Conservation (phyloP, 139 green algal species). For the Coelastrella sp. region DNA sequence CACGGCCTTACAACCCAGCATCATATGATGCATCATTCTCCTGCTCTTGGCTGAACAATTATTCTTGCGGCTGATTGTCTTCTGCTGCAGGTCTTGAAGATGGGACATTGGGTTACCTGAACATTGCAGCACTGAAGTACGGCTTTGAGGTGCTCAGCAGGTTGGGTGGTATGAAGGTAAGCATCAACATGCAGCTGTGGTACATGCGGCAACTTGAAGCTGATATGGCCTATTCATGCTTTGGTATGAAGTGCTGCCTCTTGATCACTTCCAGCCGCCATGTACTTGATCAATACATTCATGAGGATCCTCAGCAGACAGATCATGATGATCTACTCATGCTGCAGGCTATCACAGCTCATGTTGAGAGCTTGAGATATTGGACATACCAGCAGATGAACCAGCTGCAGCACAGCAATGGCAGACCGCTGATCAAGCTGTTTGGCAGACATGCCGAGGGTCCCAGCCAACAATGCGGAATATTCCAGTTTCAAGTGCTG, state of each 20-base stretch:
- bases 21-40: too few species aligned
- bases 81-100: constrained; percentile 68
- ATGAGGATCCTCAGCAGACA: background rate
- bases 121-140: constrained; percentile 74
- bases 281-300: background rate
- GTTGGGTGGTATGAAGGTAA: constrained; percentile 67
- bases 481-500: constrained; percentile 51
- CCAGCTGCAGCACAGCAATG: constrained; percentile 38
- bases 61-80: too few species aligned
- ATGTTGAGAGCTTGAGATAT: constrained; percentile 2
- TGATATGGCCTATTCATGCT: background rate
- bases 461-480: background rate
- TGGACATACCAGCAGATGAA: constrained; percentile 38
- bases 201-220: background rate
- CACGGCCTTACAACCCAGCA: too few species aligned
- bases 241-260: background rate
- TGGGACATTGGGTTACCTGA: constrained; percentile 78
- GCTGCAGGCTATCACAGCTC: constrained; percentile 21
- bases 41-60: too few species aligned
- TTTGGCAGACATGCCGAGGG: constrained; percentile 43
- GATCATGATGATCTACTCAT: background rate
- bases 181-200: too few species aligned
- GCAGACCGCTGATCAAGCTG: constrained; percentile 23
- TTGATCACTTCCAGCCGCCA: too few species aligned
- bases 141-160: constrained; percentile 64